phyloP scores from a whole-genome alignment of 2,329 filamentous ascomycete genomes.

The Lecanosticta acicola region DNA sequence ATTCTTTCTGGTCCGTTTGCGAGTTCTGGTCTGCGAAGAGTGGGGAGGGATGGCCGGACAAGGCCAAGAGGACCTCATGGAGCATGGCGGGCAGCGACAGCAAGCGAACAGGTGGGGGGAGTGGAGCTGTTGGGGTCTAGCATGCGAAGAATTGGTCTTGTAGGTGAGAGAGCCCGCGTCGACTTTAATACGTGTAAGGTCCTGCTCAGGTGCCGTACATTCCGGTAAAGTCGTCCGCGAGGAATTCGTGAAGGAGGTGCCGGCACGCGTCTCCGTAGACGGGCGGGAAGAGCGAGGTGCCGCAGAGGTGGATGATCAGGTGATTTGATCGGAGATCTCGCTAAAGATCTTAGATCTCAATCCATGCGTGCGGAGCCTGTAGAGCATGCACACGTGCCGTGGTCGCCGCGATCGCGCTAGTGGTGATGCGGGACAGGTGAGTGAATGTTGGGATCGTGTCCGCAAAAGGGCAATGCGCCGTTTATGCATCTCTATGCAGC shows the following conservation, averaged over 20 bases:
- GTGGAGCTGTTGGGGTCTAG: neutral
- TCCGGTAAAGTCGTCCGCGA: too few relatives aligned
- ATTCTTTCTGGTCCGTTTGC: conserved; percentile 30
- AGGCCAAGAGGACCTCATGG: conserved; percentile 94
- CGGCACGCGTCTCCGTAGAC: neutral
- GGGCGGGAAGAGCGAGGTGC: neutral
- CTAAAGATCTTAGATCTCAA: neutral
- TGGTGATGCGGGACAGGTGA: neutral
- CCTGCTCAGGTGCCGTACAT: too few relatives aligned
- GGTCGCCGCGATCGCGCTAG: neutral
- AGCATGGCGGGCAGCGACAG: conserved; percentile 59
- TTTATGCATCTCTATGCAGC: neutral
- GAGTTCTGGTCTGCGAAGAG: conserved; percentile 57
- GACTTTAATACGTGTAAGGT: too few relatives aligned
- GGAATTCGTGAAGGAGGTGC: neutral
- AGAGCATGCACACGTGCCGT: neutral
- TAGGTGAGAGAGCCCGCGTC: too few relatives aligned
- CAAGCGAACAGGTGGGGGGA: neutral
- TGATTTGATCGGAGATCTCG: neutral
- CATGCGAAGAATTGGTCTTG: too few relatives aligned
- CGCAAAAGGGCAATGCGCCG: neutral
- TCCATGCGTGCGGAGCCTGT: neutral
- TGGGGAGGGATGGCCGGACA: conserved; percentile 88
- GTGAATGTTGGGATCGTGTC: conserved; percentile 1
- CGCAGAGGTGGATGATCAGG: neutral